Evolutionary conservation across 2,329 filamentous ascomycete species (phyloP).

Genomic region (Cladosporium sp.): DNA sequence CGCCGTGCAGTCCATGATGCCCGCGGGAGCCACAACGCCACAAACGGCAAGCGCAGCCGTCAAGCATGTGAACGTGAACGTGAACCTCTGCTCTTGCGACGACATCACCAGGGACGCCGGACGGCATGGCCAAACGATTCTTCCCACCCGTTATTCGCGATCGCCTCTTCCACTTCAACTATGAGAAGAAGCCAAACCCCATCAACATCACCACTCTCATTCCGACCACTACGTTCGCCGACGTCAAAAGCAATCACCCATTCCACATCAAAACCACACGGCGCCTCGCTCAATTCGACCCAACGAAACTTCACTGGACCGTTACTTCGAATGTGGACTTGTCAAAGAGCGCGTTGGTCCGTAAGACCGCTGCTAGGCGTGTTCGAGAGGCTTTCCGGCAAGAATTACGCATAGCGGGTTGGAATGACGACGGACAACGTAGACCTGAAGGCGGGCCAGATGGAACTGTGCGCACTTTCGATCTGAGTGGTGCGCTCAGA

Average conservation of each 20-base stretch:
- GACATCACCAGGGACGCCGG: background rate
- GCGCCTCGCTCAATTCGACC: slow-evolving; percentile 30
- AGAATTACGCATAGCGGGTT: slow-evolving; percentile 51
- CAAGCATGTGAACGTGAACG: slow-evolving; percentile 6
- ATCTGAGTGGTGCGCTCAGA: slow-evolving; percentile 24
- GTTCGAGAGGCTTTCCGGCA: slow-evolving; percentile 48
- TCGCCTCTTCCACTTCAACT: slow-evolving; percentile 27
- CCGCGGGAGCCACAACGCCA: slow-evolving; percentile 15
- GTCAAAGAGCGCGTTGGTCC: slow-evolving; percentile 48
- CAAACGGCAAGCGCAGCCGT: slow-evolving; percentile 15
- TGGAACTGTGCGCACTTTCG: background rate
- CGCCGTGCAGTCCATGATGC: slow-evolving; percentile 14
- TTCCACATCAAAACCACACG: slow-evolving; percentile 38
- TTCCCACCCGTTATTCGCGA: background rate
- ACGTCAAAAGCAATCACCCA: slow-evolving; percentile 32
- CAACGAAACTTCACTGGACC: slow-evolving; percentile 52
- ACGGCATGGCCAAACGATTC: background rate
- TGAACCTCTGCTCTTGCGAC: background rate
- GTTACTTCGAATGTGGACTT: slow-evolving; percentile 40
- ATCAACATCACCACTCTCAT: slow-evolving; percentile 34
- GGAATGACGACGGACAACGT: slow-evolving; percentile 38
- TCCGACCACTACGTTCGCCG: slow-evolving; percentile 29
- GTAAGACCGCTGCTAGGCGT: slow-evolving; percentile 49
- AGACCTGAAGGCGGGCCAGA: background rate
- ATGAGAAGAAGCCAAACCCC: slow-evolving; percentile 28